Base-by-base conservation (phyloP, 2,329 filamentous ascomycete species). In the Arthrobotrys entomopaga region DNA sequence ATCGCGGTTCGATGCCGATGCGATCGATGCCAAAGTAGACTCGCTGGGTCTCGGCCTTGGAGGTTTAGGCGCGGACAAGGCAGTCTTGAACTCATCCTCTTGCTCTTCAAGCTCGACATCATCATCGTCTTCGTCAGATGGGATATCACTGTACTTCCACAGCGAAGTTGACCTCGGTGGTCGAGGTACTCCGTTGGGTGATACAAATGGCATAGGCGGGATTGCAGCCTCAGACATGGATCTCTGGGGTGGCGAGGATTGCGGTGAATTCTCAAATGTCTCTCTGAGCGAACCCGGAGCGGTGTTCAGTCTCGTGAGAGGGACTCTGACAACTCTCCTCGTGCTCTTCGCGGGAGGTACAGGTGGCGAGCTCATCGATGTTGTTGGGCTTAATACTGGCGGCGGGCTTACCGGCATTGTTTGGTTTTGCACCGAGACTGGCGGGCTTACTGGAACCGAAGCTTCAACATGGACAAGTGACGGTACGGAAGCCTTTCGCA, bases 41-140 rank as follows among this genome's bases (percentile, higher is more conserved):
- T 65, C 59, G 19, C 73, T 75, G 20, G 73, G 63, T 65, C 74
- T 70, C 50, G 76, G 70, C n/a, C 59, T 65, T 58, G 63, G 65
- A 78, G 88, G 87, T 38, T 83, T 86, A 0, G 88, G 89, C 0
- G 88, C 88, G 10, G 88, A 88, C 15, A 91, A 82, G 1, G 87
- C 87, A 3, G 89, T 91, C 69, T 86, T 84, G 80, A 86, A 91
- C 77, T 92, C 90, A 1, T 86, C 85, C 77, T 91, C 90, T 78
- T 87, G 90, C 75, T 87, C 76, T 56, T 90, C 88, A 2, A 81
- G 83, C 71, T 89, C 87, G 29, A 81, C 83, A 80, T 89, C 89
- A 26, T 90, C 87, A 46, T 89, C 87, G 1, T 80, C 84, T 65
- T 91, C 89, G 50, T 89, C 89, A 6, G 89, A 89, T 24, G 71